These are phyloP conservation scores for Apiospora aurea DNA, from an alignment of 2,329 filamentous ascomycete genomes.

Conservation along the genomic window DNA sequence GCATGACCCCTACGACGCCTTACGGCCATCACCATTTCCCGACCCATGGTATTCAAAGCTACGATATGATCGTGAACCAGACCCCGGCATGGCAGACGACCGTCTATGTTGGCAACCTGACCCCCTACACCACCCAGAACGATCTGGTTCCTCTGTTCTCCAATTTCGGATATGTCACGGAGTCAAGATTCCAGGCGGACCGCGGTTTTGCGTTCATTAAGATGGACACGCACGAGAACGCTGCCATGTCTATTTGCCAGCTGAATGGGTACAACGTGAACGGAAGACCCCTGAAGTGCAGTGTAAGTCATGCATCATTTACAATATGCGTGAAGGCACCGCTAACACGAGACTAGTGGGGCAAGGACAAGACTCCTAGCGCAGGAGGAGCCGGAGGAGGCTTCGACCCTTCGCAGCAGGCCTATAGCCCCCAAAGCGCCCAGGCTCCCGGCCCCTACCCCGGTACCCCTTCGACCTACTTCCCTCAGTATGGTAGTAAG, in stretches of 20 bases:
- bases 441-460: constrained; percentile 75
- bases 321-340: constrained; percentile 32
- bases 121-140: constrained; percentile 95
- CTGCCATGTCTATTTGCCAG: constrained; percentile 97
- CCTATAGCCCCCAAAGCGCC: constrained; percentile 76
- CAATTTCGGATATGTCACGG: constrained; percentile 97
- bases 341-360: constrained; percentile 74
- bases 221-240: constrained; percentile 98
- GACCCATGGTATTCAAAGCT: constrained; percentile 94
- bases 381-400: constrained; percentile 57
- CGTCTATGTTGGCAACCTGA: constrained; percentile 96
- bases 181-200: constrained; percentile 97
- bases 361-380: constrained; percentile 95
- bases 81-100: constrained; percentile 98
- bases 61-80: constrained; percentile 95
- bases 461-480: constrained; percentile 81
- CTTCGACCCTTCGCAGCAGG: constrained; percentile 79
- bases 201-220: constrained; percentile 98
- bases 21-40: constrained; percentile 98
- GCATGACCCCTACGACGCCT: constrained; percentile 95
- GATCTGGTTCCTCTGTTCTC: constrained; percentile 98
- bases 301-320: constrained; percentile 69
- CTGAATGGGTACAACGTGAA: constrained; percentile 98
- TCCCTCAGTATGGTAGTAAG: constrained; percentile 90
- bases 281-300: constrained; percentile 95